Conservation (phyloP, 306 rosid species). For the Vigna nakashimae region DNA sequence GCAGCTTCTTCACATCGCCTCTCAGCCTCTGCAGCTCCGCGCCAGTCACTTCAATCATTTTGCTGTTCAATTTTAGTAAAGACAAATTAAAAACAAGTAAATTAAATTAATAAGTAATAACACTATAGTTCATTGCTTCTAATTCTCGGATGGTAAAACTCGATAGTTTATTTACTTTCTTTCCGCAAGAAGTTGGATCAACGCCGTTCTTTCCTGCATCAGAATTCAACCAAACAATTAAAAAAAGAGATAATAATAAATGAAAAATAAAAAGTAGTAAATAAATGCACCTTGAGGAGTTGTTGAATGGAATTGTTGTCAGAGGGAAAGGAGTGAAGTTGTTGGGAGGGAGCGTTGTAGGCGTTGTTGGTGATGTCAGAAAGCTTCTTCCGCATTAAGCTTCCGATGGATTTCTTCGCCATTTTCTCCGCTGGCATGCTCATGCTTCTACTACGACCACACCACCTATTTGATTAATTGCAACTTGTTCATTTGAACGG, state of each 20-base stretch:
- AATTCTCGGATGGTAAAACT: background rate
- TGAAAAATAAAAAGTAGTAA: background rate
- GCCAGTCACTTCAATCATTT: slow-evolving; percentile 68
- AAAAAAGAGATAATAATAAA: background rate
- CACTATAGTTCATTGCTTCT: background rate
- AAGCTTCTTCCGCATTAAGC: slow-evolving; percentile 69
- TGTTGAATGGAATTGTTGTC: slow-evolving; percentile 60
- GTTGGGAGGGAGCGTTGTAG: slow-evolving; percentile 47
- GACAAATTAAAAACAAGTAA: slow-evolving; percentile 46
- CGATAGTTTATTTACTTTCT: slow-evolving; percentile 60
- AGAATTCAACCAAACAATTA: slow-evolving; percentile 17
- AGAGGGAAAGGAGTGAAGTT: slow-evolving; percentile 25
- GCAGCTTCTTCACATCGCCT: slow-evolving; percentile 71
- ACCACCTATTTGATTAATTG: slow-evolving; percentile 10
- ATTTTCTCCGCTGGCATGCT: slow-evolving; percentile 46
- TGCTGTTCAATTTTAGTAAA: slow-evolving; percentile 53
- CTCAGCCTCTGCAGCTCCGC: slow-evolving; percentile 71
- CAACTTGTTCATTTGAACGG: slow-evolving; percentile 9
- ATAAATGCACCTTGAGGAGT: slow-evolving; percentile 60
- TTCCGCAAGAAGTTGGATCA: slow-evolving; percentile 64
- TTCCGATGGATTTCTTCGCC: slow-evolving; percentile 69
- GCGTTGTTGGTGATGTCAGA: slow-evolving; percentile 81
- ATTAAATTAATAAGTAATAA: background rate
- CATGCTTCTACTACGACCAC: background rate
- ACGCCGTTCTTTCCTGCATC: slow-evolving; percentile 70